A percentile compares a stretch with the other conserved stretches of the same genome.
phyloP scores from a whole-genome alignment of 1,284 basidiomycete species.

The Quambalaria eucalypti region DNA sequence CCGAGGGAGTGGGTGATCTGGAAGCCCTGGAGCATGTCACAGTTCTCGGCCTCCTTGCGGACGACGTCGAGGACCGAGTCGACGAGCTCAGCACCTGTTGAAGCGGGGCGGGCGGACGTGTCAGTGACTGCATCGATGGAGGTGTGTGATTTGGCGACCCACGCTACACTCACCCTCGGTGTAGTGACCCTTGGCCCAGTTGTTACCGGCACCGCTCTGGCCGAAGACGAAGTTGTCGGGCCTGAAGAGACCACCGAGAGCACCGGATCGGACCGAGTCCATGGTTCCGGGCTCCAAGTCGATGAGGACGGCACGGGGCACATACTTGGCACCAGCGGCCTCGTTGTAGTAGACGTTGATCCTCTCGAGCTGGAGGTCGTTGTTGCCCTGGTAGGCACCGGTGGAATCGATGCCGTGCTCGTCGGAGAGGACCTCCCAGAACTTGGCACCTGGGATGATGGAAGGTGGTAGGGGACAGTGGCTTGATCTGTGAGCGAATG shows the following conservation, averaged over 20 bases:
- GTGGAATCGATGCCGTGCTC: slow-evolving; percentile 91
- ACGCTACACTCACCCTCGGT: slow-evolving; percentile 16
- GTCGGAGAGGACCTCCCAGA: slow-evolving; percentile 94
- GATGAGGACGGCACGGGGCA: slow-evolving; percentile 71
- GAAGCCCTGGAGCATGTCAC: slow-evolving; percentile 57
- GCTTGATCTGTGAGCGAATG: slow-evolving; percentile 13
- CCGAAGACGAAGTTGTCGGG: slow-evolving; percentile 61
- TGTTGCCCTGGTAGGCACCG: slow-evolving; percentile 80
- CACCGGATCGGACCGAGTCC: slow-evolving; percentile 75
- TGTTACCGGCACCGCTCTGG: slow-evolving; percentile 56
- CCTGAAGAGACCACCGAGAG: slow-evolving; percentile 53
- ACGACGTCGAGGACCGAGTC: slow-evolving; percentile 57
- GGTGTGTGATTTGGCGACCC: no score
- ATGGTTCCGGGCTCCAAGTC: slow-evolving; percentile 95
- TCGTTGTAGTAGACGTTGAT: slow-evolving; percentile 54
- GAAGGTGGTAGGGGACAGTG: not conserved
- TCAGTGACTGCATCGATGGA: no score
- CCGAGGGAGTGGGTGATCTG: slow-evolving; percentile 58
- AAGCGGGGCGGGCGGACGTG: no score
- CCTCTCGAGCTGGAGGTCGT: slow-evolving; percentile 91
- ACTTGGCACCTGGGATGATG: slow-evolving; percentile 70
- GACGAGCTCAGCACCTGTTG: slow-evolving; percentile 53
- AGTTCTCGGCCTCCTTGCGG: slow-evolving; percentile 56
- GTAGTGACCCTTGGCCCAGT: slow-evolving; percentile 56
- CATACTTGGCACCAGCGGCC: slow-evolving; percentile 60